These are phyloP conservation scores for Porcisia hertigi DNA, from an alignment of 208 protist species.

Conservation along the genomic window DNA sequence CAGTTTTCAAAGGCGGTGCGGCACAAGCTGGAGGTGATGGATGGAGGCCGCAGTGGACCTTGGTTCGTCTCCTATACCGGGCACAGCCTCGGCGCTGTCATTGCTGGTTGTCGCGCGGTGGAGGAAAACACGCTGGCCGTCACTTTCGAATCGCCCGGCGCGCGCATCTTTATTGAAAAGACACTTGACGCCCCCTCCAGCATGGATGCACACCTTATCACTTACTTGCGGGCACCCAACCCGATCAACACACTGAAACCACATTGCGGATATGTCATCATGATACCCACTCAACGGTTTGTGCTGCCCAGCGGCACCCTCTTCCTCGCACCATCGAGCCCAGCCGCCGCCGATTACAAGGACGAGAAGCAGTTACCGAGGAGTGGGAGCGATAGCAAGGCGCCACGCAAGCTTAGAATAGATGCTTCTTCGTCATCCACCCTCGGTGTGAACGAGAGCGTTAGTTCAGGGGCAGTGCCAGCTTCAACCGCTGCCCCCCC, in stretches of 20 bases:
- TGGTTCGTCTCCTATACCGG: constrained; percentile 89
- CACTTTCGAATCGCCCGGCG: constrained; percentile 89
- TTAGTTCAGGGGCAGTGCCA: background rate
- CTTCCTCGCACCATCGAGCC: constrained; percentile 24
- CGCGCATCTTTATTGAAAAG: constrained; percentile 73
- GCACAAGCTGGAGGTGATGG: constrained; percentile 35
- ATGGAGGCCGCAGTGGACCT: constrained; percentile 17
- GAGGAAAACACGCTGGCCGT: constrained; percentile 80
- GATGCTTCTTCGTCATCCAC: background rate
- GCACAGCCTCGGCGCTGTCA: constrained; percentile 89
- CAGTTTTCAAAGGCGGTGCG: constrained; percentile 87
- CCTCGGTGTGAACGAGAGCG: background rate
- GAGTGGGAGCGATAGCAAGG: background rate
- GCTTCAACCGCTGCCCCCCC: background rate
- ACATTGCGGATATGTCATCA: constrained; percentile 83
- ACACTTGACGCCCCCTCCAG: constrained; percentile 11
- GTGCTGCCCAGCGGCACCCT: constrained; percentile 27
- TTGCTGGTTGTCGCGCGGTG: constrained; percentile 76
- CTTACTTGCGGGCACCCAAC: constrained; percentile 86
- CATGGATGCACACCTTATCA: constrained; percentile 61
- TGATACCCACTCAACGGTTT: constrained; percentile 51
- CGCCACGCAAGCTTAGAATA: background rate
- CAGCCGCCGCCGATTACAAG: background rate
- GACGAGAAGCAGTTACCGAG: constrained; percentile 13
- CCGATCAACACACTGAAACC: constrained; percentile 90